Percentiles rank a stretch among this genome's conserved stretches.
These are phyloP conservation scores for Diplodia scrobiculata DNA, from an alignment of 2,329 filamentous ascomycete species.

Conservation along the genomic window DNA sequence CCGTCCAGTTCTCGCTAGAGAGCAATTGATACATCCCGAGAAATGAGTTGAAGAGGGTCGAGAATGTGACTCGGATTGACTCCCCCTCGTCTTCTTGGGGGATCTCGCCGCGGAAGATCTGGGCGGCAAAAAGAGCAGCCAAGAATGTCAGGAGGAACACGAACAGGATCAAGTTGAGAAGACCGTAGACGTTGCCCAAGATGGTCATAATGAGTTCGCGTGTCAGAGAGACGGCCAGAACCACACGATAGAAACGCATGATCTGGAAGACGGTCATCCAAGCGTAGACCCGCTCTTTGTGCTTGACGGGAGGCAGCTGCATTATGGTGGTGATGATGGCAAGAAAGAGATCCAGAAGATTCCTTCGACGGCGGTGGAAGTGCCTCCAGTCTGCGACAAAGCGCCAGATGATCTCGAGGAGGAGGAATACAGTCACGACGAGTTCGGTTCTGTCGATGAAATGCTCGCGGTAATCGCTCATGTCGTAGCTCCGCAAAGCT, in stretches of 20 bases:
- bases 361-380: slow-evolving; percentile 73
- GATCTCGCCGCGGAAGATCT: slow-evolving; percentile 88
- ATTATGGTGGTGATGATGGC: slow-evolving; percentile 83
- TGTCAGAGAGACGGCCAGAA: slow-evolving; percentile 84
- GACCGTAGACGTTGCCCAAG: slow-evolving; percentile 86
- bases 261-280: slow-evolving; percentile 96
- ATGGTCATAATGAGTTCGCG: slow-evolving; percentile 82
- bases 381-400: slow-evolving; percentile 76
- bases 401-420: slow-evolving; percentile 79
- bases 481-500: slow-evolving; percentile 72
- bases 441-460: slow-evolving; percentile 75
- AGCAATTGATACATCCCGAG: slow-evolving; percentile 97
- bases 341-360: slow-evolving; percentile 77
- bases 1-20: slow-evolving; percentile 95
- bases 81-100: slow-evolving; percentile 66
- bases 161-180: slow-evolving; percentile 91
- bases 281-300: slow-evolving; percentile 66
- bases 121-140: slow-evolving; percentile 87
- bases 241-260: slow-evolving; percentile 84
- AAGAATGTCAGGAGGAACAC: slow-evolving; percentile 95
- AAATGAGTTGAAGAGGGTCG: slow-evolving; percentile 92
- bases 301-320: slow-evolving; percentile 75
- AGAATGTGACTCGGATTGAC: slow-evolving; percentile 72
- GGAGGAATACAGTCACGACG: slow-evolving; percentile 73
- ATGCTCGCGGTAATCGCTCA: slow-evolving; percentile 61